Evolutionary conservation across 2,329 filamentous ascomycete genomes (phyloP).

Genomic region (Helotiales sp.): DNA sequence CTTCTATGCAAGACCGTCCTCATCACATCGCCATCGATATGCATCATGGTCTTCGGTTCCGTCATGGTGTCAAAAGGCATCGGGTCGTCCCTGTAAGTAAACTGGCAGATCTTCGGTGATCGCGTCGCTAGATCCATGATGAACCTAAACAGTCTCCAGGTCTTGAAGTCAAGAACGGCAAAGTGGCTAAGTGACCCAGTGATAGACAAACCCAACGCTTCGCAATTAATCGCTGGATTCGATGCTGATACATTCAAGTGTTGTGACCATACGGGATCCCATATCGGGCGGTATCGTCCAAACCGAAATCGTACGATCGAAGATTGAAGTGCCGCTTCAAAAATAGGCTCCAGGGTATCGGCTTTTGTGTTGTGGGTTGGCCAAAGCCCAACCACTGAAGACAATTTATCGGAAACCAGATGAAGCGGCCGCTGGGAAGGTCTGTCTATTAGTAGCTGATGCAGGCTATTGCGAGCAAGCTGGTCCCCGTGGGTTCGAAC

Average conservation of each 20-base stretch:
- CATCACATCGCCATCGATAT: slow-evolving; percentile 72
- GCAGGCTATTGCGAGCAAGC: slow-evolving; percentile 40
- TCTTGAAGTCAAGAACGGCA: slow-evolving; percentile 62
- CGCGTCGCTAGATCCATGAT: slow-evolving; percentile 70
- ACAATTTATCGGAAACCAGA: slow-evolving; percentile 42
- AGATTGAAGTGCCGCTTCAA: slow-evolving; percentile 60
- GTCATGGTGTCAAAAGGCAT: slow-evolving; percentile 46
- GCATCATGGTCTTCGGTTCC: slow-evolving; percentile 56
- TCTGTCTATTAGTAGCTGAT: slow-evolving; percentile 30
- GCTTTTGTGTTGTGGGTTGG: slow-evolving; percentile 37
- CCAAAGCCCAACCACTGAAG: slow-evolving; percentile 41
- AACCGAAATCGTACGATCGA: slow-evolving; percentile 62
- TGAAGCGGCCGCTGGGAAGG: slow-evolving; percentile 31
- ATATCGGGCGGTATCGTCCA: slow-evolving; percentile 52
- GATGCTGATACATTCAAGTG: background rate
- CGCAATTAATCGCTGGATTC: slow-evolving; percentile 38
- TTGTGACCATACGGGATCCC: slow-evolving; percentile 35
- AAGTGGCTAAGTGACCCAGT: slow-evolving; percentile 75
- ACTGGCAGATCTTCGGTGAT: slow-evolving; percentile 55
- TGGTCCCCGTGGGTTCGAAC: slow-evolving; percentile 41
- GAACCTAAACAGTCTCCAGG: slow-evolving; percentile 73
- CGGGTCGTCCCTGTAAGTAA: slow-evolving; percentile 44
- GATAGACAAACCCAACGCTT: slow-evolving; percentile 68
- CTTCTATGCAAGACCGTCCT: slow-evolving; percentile 56
- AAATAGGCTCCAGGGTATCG: slow-evolving; percentile 48